Conservation (phyloP, 352 stramenopile species). For the Blastocystis hominis region DNA sequence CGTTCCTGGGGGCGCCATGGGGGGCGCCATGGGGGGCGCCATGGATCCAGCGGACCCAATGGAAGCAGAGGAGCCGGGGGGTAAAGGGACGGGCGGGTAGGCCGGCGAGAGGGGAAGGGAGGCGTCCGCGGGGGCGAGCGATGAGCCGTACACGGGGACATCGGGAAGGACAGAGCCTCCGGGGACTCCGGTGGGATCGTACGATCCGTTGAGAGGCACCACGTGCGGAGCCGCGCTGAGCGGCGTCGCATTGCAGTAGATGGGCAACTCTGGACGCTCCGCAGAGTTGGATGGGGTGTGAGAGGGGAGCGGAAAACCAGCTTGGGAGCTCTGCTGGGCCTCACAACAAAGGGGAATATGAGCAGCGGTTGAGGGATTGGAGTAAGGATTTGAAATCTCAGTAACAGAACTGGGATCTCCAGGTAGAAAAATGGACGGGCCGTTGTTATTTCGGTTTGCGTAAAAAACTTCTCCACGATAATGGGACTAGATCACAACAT, state of each 20-base stretch:
- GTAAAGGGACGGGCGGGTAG: background rate
- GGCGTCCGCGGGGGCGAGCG: no score
- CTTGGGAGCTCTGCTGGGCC: background rate
- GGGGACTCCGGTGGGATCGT: background rate
- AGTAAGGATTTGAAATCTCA: background rate
- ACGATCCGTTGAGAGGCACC: background rate
- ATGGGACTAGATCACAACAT: background rate
- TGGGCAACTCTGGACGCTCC: background rate
- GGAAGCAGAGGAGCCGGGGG: background rate
- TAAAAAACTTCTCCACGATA: background rate
- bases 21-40: background rate
- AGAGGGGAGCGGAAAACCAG: background rate
- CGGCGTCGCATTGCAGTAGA: background rate
- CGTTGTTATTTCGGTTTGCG: background rate
- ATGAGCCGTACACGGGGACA: background rate
- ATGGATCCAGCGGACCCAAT: background rate
- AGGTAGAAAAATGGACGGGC: background rate
- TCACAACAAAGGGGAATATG: background rate
- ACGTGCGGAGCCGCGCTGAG: background rate
- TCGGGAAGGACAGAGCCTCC: no score
- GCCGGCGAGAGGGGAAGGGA: no score
- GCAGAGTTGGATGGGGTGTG: background rate
- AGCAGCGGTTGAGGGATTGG: background rate
- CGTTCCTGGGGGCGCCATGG: background rate
- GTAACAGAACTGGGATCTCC: background rate